Conservation (phyloP, 176 grass and related monocot genomes). For the Oryza glaberrima region DNA sequence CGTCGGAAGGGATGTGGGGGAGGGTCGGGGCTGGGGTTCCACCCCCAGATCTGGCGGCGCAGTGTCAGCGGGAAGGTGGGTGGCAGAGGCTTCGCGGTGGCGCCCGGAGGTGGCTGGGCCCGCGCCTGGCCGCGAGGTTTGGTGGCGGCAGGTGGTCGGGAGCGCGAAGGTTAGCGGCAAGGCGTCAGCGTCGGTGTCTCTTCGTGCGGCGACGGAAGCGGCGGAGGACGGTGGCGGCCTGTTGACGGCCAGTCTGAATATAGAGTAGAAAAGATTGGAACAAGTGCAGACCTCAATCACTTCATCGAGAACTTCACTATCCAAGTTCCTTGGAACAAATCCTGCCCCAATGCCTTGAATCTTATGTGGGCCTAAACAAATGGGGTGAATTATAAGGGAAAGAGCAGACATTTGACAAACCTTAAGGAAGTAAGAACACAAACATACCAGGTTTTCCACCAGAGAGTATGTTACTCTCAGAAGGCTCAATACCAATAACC, state of each 20-base stretch:
- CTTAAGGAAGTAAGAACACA: conserved; percentile 1
- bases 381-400: conserved; percentile 22
- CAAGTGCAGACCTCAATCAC: conserved; percentile 63
- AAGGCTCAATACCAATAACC: conserved; percentile 93
- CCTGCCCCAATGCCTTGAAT: conserved; percentile 96
- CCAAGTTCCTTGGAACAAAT: conserved; percentile 90
- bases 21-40: too few species aligned
- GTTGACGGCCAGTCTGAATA: not conserved
- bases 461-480: conserved; percentile 93
- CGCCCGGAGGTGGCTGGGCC: too few species aligned
- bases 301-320: conserved; percentile 81
- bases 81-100: too few species aligned
- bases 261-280: conserved; percentile 19
- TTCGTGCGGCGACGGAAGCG: too few species aligned
- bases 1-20: too few species aligned
- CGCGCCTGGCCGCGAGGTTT: too few species aligned
- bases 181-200: too few species aligned
- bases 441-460: conserved; percentile 91
- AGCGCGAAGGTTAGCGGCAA: too few species aligned
- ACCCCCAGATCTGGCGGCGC: too few species aligned
- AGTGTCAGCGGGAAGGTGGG: too few species aligned
- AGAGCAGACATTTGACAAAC: conserved; percentile 33
- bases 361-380: conserved; percentile 84
- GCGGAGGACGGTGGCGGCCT: too few species aligned
- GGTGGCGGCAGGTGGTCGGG: too few species aligned